Base-by-base conservation (phyloP, 768 basidiomycete genomes). In the Phanerodontia chrysosporium region DNA sequence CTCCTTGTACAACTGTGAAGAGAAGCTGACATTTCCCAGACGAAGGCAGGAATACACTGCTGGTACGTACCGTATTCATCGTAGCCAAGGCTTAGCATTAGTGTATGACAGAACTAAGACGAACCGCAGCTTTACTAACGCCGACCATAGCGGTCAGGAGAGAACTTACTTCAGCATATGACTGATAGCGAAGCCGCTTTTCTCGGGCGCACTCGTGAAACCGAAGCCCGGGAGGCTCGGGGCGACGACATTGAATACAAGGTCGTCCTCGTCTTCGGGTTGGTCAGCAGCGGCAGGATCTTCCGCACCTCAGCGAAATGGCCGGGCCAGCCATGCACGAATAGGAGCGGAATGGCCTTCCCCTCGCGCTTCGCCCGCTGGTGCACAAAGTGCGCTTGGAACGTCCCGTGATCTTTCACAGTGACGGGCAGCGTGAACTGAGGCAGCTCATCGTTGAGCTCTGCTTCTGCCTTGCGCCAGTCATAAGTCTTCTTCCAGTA, bases 1-100 rank as follows among this genome's bases (percentile, higher is more conserved):
- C 80, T 6, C 81, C 81, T 62, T 79, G 78, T 0, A 75, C 73
- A 12, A 80, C 80, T 80, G 59, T 39, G 32, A 36, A 28, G 18
- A 22, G 27, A 21, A 25, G 22, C n/a, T 55, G 27, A 48, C 10
- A 22, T 46, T 46, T 14, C 9, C 1, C 9, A 2, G 14, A 44
- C 14, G 28, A 32, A n/a, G 30, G 22, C 9, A n/a, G n/a, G n/a
- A n/a, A n/a, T n/a, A n/a, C n/a, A n/a, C n/a, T n/a, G n/a, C n/a
- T n/a, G 21, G 8, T 21, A 60, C 66, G 3, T 29, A 69, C 71
- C 67, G 53, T 63, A 67, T 48, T 62, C 51, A 2, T 62, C 53
- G 51, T 73, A 73, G 0, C 70, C 72, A 32, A 70, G 60, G 1
- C 62, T 52, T 7, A 66, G 35, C 70, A 73, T 73, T 22, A 73